These are phyloP conservation scores for Monosporascus sp. DNA, from an alignment of 2,329 filamentous ascomycete species.

Conservation along the genomic window DNA sequence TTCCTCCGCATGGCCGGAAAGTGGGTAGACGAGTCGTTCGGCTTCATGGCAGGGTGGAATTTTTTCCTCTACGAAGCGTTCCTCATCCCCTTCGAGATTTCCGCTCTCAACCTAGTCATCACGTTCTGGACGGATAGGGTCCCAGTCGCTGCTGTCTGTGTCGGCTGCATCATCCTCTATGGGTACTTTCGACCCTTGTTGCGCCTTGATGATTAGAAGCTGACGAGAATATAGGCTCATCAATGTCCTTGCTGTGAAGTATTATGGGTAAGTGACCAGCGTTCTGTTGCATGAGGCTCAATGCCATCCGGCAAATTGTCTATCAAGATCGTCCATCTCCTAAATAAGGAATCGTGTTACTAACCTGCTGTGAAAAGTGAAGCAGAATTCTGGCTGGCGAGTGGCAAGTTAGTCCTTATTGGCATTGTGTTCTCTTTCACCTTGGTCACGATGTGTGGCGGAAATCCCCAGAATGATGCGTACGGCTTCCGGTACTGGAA, in stretches of 20 bases:
- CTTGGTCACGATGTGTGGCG: conserved; percentile 75
- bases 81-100: conserved; percentile 37
- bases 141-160: conserved; percentile 42
- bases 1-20: conserved; percentile 60
- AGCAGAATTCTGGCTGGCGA: conserved; percentile 64
- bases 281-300: conserved; percentile 27
- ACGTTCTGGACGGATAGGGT: conserved; percentile 42
- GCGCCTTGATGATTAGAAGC: neutral
- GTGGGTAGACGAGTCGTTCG: conserved; percentile 61
- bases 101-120: conserved; percentile 35
- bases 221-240: conserved; percentile 19
- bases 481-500: conserved; percentile 69
- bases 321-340: conserved; percentile 17
- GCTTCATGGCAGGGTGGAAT: conserved; percentile 47
- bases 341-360: no score
- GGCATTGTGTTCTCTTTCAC: conserved; percentile 66
- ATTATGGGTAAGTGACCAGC: conserved; percentile 20
- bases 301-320: conserved; percentile 26
- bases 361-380: conserved; percentile 49
- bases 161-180: conserved; percentile 25
- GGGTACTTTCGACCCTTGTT: conserved; percentile 31
- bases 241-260: conserved; percentile 26
- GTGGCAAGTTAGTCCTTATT: conserved; percentile 61
- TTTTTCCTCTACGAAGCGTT: conserved; percentile 37
- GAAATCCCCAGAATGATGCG: conserved; percentile 63